A percentile compares a stretch with the other conserved stretches of the same genome.
Evolutionary conservation across 495 filamentous ascomycete species (phyloP).

Genomic region (Penicillium coffeae): DNA sequence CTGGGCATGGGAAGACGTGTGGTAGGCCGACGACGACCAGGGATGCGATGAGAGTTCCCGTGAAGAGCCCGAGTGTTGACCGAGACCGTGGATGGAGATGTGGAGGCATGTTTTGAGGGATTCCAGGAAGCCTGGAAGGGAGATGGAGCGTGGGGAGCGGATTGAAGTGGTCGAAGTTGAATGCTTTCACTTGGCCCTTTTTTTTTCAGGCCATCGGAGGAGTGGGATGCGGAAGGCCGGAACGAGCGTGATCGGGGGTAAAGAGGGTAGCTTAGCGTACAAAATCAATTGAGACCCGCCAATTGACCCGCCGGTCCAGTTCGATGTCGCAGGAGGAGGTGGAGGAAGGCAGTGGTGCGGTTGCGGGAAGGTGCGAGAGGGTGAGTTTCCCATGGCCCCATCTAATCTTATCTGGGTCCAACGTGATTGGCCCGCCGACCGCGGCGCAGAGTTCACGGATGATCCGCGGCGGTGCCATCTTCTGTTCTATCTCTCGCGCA

Average conservation of each 20-base stretch:
- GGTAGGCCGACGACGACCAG: constrained; percentile 90
- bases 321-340: background rate
- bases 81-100: constrained; percentile 90
- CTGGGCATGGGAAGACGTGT: constrained; percentile 90
- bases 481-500: constrained; percentile 4
- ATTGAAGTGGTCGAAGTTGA: background rate
- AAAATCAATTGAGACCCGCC: constrained; percentile 13
- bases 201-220: constrained; percentile 25
- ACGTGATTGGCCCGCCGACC: constrained; percentile 29
- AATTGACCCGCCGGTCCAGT: background rate
- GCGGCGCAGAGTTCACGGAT: constrained; percentile 7
- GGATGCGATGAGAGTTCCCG: constrained; percentile 83
- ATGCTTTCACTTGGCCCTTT: constrained; percentile 11
- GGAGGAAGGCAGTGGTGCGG: constrained; percentile 26
- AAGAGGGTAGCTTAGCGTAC: background rate
- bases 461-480: background rate
- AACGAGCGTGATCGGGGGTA: background rate
- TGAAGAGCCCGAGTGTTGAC: constrained; percentile 88
- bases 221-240: background rate
- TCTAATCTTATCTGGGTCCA: constrained; percentile 43
- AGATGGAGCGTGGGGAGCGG: background rate
- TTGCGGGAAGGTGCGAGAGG: constrained; percentile 4
- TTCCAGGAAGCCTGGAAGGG: background rate
- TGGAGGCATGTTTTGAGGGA: constrained; percentile 63
- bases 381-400: constrained; percentile 28